Base-by-base conservation (phyloP, 2,329 filamentous ascomycete genomes). In the Cladosporium oxysporum region DNA sequence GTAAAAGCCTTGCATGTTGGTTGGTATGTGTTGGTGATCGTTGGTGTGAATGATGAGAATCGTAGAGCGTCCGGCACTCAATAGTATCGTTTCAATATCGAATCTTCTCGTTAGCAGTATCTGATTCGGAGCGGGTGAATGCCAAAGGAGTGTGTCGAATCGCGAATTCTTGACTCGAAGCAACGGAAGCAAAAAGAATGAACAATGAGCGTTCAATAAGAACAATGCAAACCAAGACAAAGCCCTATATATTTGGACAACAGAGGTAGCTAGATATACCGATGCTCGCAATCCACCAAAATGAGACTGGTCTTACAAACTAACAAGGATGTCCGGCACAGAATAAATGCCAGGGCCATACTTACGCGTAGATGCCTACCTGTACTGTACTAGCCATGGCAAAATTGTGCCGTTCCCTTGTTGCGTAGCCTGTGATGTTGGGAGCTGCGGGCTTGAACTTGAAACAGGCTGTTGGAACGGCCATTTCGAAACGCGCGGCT, bases 401-500 rank as follows among this genome's bases (percentile, higher is more conserved):
- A 44, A 44, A 44, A 44, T 16, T 14, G 49, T 28, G 21, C 21
- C 29, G 31, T 58, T 49, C 23, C 58, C 37, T 21, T 49, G 37
- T 26, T 60, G 58, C 21, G 28, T 11, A 26, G 26, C 12, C 29
- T 21, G 26, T 29, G 12, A n/a, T 31, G 58, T 49, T 60, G 58
- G 26, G 58, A 33, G 16, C 28, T 44, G 58, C 23, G 3, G 35
- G 26, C 37, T 49, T 60, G 31, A 47, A 37, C 23, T 12, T 61
- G 58, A 61, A 61, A 61, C 58, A 33, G 5, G 21, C 29, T 61
- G 44, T 33, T 37, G 12, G 16, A 52, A 4, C 28, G n/a, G 49
- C 18, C 31, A n/a, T 3, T 35, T 28, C 23, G 44, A 35, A 35
- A 61, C 58, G 58, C 58, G 58, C 58, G 58, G 58, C 44, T 50